Conservation (phyloP, 805 yeast genomes). For the Cyberlindnera petersonii region DNA sequence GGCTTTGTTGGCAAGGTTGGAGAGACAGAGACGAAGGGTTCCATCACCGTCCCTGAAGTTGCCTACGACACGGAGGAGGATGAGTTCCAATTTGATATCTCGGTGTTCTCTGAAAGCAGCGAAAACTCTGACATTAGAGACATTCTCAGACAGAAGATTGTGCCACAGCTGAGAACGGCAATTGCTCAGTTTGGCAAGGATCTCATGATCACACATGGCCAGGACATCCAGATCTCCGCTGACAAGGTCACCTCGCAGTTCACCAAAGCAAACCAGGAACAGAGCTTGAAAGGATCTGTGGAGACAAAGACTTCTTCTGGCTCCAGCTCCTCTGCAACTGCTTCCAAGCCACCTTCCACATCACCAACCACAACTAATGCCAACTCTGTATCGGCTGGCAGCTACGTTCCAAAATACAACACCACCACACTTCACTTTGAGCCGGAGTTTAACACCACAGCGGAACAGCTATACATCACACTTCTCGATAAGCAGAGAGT, state of each 20-base stretch:
- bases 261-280: conserved; percentile 47
- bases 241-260: conserved; percentile 56
- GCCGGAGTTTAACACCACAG: conserved; percentile 80
- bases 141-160: conserved; percentile 43
- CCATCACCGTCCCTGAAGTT: conserved; percentile 82
- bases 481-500: conserved; percentile 73
- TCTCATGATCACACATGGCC: conserved; percentile 69
- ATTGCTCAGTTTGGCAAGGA: conserved; percentile 72
- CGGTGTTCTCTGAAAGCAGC: conserved; percentile 52
- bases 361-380: conserved; percentile 18
- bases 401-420: conserved; percentile 59
- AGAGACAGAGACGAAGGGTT: conserved; percentile 53
- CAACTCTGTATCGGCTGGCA: conserved; percentile 13
- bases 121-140: conserved; percentile 53
- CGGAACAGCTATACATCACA: conserved; percentile 78
- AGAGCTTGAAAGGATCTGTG: conserved; percentile 5
- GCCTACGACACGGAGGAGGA: conserved; percentile 87
- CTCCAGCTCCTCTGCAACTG: background rate
- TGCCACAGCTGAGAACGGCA: conserved; percentile 64
- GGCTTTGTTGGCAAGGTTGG: conserved; percentile 48
- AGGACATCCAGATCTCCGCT: conserved; percentile 80
- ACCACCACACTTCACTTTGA: conserved; percentile 76
- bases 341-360: conserved; percentile 7
- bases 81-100: conserved; percentile 80
- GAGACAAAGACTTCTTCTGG: background rate